phyloP scores from a whole-genome alignment of 768 basidiomycete species.

The Artomyces pyxidatus region DNA sequence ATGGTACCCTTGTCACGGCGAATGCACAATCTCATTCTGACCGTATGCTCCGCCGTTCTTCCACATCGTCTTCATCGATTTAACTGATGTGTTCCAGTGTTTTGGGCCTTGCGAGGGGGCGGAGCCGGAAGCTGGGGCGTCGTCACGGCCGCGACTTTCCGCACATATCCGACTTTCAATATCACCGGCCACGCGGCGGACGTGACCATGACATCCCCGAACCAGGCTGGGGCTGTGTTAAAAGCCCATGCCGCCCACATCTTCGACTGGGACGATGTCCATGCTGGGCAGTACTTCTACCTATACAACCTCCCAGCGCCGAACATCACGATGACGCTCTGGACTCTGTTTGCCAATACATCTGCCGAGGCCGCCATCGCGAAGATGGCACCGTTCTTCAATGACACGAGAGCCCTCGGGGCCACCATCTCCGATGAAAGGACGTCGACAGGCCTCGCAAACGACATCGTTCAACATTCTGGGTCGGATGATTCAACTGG shows the following conservation, averaged over 20 bases:
- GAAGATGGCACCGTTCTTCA: not conserved
- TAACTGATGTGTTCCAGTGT: not conserved
- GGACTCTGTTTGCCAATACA: slow-evolving; percentile 17
- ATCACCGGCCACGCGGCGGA: slow-evolving; percentile 15
- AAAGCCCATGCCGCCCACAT: slow-evolving; percentile 27
- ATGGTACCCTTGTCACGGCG: slow-evolving; percentile 7
- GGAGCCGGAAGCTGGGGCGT: slow-evolving; percentile 30
- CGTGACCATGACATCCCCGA: slow-evolving; percentile 15
- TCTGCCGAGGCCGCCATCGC: not conserved
- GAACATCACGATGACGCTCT: slow-evolving; percentile 21
- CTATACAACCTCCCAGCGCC: slow-evolving; percentile 3
- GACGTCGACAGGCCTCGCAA: slow-evolving; percentile 1
- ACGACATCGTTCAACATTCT: not conserved
- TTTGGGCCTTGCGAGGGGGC: slow-evolving; percentile 6
- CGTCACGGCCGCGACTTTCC: slow-evolving; percentile 28
- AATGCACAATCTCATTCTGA: not conserved
- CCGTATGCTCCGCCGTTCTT: not conserved
- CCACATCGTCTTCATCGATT: not conserved
- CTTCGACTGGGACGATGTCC: slow-evolving; percentile 26
- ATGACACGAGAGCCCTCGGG: not conserved
- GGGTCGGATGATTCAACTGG: slow-evolving; percentile 8
- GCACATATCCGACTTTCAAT: slow-evolving; percentile 28
- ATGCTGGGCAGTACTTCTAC: slow-evolving; percentile 8
- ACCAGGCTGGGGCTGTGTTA: slow-evolving; percentile 19
- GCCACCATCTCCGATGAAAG: not conserved